Evolutionary conservation across 768 basidiomycete species (phyloP).

Genomic region (Termitomyces sp.): DNA sequence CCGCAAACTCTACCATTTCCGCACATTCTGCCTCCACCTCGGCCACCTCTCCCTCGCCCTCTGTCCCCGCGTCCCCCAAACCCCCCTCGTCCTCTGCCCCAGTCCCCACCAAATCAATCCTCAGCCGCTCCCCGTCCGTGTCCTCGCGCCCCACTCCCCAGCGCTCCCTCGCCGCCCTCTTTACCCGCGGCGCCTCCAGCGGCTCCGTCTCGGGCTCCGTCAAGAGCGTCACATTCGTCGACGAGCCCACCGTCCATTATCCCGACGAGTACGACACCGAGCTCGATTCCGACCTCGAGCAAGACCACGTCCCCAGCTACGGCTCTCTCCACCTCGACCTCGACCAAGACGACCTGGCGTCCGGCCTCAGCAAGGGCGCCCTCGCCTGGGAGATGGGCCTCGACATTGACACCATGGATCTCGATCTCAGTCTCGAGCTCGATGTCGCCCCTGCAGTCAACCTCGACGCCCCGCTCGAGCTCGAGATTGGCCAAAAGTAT

Average conservation of each 20-base stretch:
- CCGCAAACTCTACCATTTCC: constrained; percentile 10
- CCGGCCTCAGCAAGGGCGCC: constrained; percentile 4
- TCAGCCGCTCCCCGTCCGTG: constrained; percentile 48
- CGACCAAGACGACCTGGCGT: not conserved
- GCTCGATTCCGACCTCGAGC: not conserved
- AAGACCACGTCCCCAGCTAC: too few species aligned
- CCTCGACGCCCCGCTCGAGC: constrained; percentile 10
- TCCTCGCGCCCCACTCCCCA: constrained; percentile 20
- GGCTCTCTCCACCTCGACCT: not conserved
- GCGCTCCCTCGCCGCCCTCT: constrained; percentile 6
- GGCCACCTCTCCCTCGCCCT: constrained; percentile 16
- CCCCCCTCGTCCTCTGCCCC: constrained; percentile 9
- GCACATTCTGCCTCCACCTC: constrained; percentile 9
- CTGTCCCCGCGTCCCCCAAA: constrained; percentile 17
- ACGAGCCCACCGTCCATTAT: constrained; percentile 59
- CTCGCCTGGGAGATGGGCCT: constrained; percentile 15
- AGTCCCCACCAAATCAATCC: constrained; percentile 49
- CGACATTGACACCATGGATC: constrained; percentile 32
- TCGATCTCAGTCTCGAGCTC: constrained; percentile 9
- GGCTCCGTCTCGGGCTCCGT: constrained; percentile 19
- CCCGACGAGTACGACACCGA: constrained; percentile 2
- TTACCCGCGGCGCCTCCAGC: not conserved
- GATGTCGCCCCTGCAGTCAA: constrained; percentile 1
- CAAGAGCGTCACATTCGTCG: constrained; percentile 70
- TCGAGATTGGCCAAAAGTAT: constrained; percentile 12